Conservation (phyloP, 2,329 filamentous ascomycete genomes). For the Gnomoniopsis sp. region DNA sequence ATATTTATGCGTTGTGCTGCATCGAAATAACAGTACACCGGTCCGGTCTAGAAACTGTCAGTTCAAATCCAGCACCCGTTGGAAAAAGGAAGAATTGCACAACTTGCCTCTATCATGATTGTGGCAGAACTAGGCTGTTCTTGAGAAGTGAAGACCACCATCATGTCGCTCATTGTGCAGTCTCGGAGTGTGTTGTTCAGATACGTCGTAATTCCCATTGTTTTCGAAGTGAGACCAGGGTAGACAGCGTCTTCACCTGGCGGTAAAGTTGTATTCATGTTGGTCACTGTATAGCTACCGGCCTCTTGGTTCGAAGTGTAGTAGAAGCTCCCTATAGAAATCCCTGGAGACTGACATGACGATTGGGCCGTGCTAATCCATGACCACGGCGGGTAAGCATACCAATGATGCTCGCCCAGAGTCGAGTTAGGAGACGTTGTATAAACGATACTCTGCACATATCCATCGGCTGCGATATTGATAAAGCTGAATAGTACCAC, state of each 20-base stretch:
- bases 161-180: constrained; percentile 5
- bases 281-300: constrained; percentile 9
- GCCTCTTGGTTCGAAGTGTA: constrained; percentile 14
- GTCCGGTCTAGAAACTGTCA: constrained; percentile 3
- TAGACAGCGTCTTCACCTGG: constrained; percentile 1
- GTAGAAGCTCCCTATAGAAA: constrained; percentile 11
- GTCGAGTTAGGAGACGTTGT: constrained; percentile 12
- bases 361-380: constrained; percentile 15
- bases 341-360: constrained; percentile 10
- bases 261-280: constrained; percentile 8
- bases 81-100: neutral
- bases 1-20: constrained; percentile 3
- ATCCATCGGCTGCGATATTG: constrained; percentile 12
- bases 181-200: constrained; percentile 12
- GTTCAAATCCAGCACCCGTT: neutral
- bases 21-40: constrained; percentile 9
- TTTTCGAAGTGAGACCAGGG: neutral
- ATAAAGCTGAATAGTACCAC: constrained; percentile 9
- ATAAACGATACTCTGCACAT: constrained; percentile 6
- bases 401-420: constrained; percentile 9
- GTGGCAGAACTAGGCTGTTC: constrained; percentile 4
- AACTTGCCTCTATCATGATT: constrained; percentile 6
- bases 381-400: constrained; percentile 12
- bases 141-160: constrained; percentile 11
- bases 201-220: constrained; percentile 9